phyloP scores from a whole-genome alignment of 305 asterid genomes.

The Rubia tinctorum region DNA sequence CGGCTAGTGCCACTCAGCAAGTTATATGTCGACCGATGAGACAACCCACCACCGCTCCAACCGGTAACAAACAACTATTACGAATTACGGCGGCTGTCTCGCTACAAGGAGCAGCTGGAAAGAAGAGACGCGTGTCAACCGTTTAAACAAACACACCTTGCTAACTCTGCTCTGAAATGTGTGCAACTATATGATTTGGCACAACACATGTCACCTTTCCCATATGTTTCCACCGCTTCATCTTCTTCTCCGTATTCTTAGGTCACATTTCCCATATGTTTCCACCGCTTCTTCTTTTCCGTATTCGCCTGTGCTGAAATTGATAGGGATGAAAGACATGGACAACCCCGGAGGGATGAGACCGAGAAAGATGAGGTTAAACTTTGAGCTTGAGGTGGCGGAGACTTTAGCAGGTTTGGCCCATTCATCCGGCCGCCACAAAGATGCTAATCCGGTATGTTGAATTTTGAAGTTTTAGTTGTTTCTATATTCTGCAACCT shows the following conservation, averaged over 20 bases:
- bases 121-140: constrained; percentile 3
- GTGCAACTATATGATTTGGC: background rate
- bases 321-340: background rate
- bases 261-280: background rate
- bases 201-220: constrained; percentile 4
- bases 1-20: background rate
- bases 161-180: background rate
- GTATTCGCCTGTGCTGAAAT: background rate
- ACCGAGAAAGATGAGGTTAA: background rate
- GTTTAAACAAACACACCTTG: background rate
- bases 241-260: background rate
- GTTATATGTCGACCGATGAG: background rate
- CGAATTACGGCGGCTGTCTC: background rate
- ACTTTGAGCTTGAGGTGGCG: constrained; percentile 21
- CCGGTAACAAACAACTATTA: background rate
- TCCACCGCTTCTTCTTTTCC: background rate
- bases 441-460: background rate
- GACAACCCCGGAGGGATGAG: background rate
- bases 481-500: background rate
- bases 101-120: background rate
- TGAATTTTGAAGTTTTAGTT: background rate
- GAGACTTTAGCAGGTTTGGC: constrained; percentile 19
- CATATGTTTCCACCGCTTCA: background rate
- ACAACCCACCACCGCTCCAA: background rate
- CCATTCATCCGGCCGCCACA: background rate